phyloP scores from a whole-genome alignment of 208 protist species.

The Acanthamoeba castellanii region DNA sequence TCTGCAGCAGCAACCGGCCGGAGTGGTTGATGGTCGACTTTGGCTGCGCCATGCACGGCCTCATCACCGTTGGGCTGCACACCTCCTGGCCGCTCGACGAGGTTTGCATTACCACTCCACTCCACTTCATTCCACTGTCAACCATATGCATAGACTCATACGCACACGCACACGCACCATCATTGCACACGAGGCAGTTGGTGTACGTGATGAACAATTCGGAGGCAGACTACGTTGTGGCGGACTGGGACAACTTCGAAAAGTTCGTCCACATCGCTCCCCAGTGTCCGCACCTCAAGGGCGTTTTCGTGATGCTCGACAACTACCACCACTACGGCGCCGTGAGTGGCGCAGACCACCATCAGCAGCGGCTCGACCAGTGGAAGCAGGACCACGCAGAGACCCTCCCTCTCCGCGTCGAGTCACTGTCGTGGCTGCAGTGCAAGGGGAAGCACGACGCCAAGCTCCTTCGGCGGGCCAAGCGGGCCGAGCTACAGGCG shows the following conservation, averaged over 20 bases:
- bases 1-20: constrained; percentile 55
- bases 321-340: background rate
- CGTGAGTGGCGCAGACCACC: background rate
- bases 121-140: no score
- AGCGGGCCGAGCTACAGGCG: background rate
- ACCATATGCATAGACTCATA: background rate
- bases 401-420: background rate
- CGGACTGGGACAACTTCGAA: background rate
- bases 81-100: constrained; percentile 26
- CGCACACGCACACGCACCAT: no score
- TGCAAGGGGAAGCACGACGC: background rate
- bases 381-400: background rate
- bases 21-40: constrained; percentile 78
- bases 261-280: background rate
- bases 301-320: background rate
- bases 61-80: constrained; percentile 71
- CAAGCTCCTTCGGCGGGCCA: background rate
- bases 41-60: constrained; percentile 9
- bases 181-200: background rate
- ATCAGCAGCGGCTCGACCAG: background rate
- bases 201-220: constrained; percentile 66
- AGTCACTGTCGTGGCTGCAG: background rate
- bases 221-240: constrained; percentile 12
- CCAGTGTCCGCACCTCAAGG: background rate
- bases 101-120: background rate